phyloP scores from a whole-genome alignment of 768 basidiomycete genomes.

The Chiua virens region DNA sequence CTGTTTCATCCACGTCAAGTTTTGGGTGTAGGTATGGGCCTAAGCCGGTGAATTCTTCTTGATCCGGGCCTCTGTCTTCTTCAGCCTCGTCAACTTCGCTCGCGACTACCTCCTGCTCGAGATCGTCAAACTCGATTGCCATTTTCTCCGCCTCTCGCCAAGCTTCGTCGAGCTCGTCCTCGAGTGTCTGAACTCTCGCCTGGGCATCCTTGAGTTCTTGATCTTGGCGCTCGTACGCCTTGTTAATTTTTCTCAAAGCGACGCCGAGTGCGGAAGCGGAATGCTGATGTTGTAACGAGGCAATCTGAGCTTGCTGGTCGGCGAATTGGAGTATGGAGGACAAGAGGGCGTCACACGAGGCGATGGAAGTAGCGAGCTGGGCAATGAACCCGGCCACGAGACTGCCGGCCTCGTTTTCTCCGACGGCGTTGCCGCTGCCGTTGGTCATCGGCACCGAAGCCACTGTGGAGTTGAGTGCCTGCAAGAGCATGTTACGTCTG shows the following conservation, averaged over 20 bases:
- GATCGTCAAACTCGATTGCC: constrained; percentile 69
- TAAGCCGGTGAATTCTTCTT: constrained; percentile 7
- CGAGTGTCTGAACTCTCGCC: constrained; percentile 51
- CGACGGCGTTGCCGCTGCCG: background rate
- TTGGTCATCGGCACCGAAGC: constrained; percentile 19
- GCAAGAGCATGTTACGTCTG: constrained; percentile 67
- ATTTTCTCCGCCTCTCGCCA: constrained; percentile 77
- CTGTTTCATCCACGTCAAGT: constrained; percentile 29
- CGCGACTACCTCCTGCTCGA: constrained; percentile 39
- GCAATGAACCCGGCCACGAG: constrained; percentile 43
- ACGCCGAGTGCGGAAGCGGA: constrained; percentile 76
- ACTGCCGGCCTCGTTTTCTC: constrained; percentile 38
- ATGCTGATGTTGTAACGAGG: constrained; percentile 60
- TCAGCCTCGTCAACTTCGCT: constrained; percentile 5
- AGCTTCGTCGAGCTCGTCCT: constrained; percentile 75
- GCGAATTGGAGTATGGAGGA: constrained; percentile 55
- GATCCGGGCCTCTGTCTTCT: background rate
- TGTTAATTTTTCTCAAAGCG: constrained; percentile 77
- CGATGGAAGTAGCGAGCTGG: constrained; percentile 61
- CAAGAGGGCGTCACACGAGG: constrained; percentile 56
- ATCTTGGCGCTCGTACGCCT: constrained; percentile 65
- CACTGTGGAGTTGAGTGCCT: constrained; percentile 61
- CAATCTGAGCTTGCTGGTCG: constrained; percentile 67
- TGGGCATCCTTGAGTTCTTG: constrained; percentile 52
- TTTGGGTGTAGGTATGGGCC: background rate